Base-by-base conservation (phyloP, 2,329 filamentous ascomycete species). In the Neonectria coccinea region DNA sequence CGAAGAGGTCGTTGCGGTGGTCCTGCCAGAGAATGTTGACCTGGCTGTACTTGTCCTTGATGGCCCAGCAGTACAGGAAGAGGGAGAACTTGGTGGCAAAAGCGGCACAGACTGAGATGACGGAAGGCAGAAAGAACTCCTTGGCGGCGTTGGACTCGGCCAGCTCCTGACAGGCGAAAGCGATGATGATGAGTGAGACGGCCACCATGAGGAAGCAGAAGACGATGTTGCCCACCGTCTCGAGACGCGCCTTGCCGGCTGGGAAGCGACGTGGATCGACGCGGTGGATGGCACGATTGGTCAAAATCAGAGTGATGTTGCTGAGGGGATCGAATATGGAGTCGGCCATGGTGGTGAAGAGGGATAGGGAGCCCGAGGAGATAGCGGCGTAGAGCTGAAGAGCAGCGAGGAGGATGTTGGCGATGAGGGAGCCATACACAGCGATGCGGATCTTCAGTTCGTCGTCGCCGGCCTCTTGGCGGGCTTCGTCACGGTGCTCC, bases 281-380 rank as follows among this genome's bases (percentile, higher is more conserved):
- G 57, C 88, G 89, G 73, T 91, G 92, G 70, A 97, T 93, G 54
- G 96, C 95, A 54, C 95, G 92, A 78, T 94, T 91, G 65, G 91
- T 93, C 41, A 97, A 79, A 62, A 98, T 93, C 14, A 98, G 85
- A 1, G 92, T 95, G 56, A 97, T 78, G 75, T 97, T 97, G 74
- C 92, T 95, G 74, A 97, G 77, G 9, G 94, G 96, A 76, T 98
- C 96, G 80, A 98, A 98, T 69, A 98, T 85, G 56, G 94, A 90
- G 79, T 99, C 96, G 16, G 94, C 95, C 92, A 97, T 97, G 67
- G 95, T 99, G 16, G 96, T 97, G 82, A 98, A 97, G 51, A 99
- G 89, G 5, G 95, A 97, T 39, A 98, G 86, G n/a, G 94, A 97
- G 51, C 91, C 89, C 0, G 94, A 97, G 0, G 92, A 88, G 50